Percentiles rank a stretch among this genome's conserved stretches.
phyloP scores from a whole-genome alignment of 805 yeast genomes.

The Zygosaccharomyces gambellarensis region DNA sequence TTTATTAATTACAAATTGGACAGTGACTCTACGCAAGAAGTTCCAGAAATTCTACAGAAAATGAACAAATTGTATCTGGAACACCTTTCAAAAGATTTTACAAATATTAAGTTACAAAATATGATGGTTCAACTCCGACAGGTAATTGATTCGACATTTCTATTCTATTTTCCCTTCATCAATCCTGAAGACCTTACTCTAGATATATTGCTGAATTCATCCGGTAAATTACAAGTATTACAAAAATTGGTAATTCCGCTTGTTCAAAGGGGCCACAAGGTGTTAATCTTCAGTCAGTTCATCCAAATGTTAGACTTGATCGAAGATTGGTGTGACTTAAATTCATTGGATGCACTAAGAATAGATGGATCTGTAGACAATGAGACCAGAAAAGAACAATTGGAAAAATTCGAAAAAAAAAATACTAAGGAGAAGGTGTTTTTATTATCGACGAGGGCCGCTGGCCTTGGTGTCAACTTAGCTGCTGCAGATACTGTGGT shows the following conservation, averaged over 20 bases:
- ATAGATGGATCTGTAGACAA: constrained; percentile 75
- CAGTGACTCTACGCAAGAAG: constrained; percentile 4
- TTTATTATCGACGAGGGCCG: constrained; percentile 84
- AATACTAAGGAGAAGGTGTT: constrained; percentile 46
- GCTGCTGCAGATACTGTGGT: constrained; percentile 87
- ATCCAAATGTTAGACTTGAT: constrained; percentile 75
- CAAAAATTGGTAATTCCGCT: constrained; percentile 57
- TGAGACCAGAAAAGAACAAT: constrained; percentile 58
- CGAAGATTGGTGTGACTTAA: constrained; percentile 62
- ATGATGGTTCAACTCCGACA: constrained; percentile 79
- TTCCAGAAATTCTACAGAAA: constrained; percentile 13
- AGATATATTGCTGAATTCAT: constrained; percentile 44
- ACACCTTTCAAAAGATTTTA: constrained; percentile 40
- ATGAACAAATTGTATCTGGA: constrained; percentile 31
- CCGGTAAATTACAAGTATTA: constrained; percentile 70
- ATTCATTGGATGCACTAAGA: constrained; percentile 47
- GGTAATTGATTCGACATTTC: constrained; percentile 79
- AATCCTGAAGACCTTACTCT: constrained; percentile 40
- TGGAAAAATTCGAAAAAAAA: constrained; percentile 42
- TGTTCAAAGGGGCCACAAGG: constrained; percentile 52
- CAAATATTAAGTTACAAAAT: constrained; percentile 55
- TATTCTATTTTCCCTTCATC: constrained; percentile 74
- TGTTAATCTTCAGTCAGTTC: constrained; percentile 83
- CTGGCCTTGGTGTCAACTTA: constrained; percentile 87
- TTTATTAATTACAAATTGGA: constrained; percentile 40